phyloP scores from a whole-genome alignment of 2,329 filamentous ascomycete species.

The Lasiodiplodia hormozganensis region DNA sequence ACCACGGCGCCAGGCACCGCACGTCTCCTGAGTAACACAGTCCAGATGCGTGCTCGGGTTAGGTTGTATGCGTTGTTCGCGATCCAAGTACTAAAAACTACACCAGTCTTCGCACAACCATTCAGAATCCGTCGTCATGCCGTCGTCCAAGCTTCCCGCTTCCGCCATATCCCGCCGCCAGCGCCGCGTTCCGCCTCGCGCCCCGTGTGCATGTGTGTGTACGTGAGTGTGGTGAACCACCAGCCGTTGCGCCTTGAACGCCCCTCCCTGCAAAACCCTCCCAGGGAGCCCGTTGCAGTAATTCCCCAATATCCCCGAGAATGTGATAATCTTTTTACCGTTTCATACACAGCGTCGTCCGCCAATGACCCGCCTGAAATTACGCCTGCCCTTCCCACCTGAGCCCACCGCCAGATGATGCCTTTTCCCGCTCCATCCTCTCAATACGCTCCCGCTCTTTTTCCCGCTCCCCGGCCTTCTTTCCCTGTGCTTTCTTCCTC shows the following conservation, averaged over 20 bases:
- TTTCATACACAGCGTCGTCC: not conserved
- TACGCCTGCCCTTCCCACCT: slow-evolving; percentile 1
- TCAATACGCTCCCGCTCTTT: slow-evolving; percentile 12
- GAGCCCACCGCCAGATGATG: slow-evolving; percentile 23
- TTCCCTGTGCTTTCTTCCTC: slow-evolving; percentile 25
- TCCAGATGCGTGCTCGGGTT: slow-evolving; percentile 13
- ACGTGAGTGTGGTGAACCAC: slow-evolving; percentile 5
- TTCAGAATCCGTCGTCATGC: slow-evolving; percentile 10
- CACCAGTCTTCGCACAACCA: not conserved
- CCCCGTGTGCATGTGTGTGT: not conserved
- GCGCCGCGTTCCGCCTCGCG: slow-evolving; percentile 2
- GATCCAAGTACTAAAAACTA: slow-evolving; percentile 12
- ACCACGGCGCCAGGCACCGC: slow-evolving; percentile 4
- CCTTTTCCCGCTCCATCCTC: slow-evolving; percentile 9
- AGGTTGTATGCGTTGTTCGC: slow-evolving; percentile 24
- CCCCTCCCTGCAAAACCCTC: not conserved
- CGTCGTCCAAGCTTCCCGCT: slow-evolving; percentile 4
- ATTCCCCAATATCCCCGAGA: not conserved
- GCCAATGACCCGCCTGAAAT: not conserved
- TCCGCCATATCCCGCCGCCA: slow-evolving; percentile 17
- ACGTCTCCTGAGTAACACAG: slow-evolving; percentile 9
- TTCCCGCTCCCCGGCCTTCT: slow-evolving; percentile 20
- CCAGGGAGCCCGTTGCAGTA: not conserved
- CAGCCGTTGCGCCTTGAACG: slow-evolving; percentile 18
- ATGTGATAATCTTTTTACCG: not conserved